Evolutionary conservation across 495 filamentous ascomycete species (phyloP).

Genomic region (Parachaetomium inaequale): DNA sequence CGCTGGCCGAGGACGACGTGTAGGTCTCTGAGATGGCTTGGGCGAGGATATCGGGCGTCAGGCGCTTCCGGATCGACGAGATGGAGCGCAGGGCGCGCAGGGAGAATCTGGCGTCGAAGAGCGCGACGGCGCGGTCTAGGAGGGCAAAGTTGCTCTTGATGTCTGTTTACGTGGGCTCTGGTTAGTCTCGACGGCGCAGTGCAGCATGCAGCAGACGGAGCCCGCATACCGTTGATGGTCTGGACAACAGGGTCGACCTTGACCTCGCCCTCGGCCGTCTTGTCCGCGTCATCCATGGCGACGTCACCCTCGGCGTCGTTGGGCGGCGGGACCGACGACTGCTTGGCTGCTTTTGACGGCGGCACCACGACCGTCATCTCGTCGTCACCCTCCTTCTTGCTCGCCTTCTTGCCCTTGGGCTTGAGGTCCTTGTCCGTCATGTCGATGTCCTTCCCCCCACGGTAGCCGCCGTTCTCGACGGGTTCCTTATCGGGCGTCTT

Average conservation of each 20-base stretch:
- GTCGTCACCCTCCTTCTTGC: slow-evolving; percentile 59
- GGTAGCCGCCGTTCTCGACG: slow-evolving; percentile 69
- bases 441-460: slow-evolving; percentile 67
- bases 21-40: slow-evolving; percentile 81
- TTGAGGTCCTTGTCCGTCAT: slow-evolving; percentile 67
- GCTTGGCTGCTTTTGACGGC: slow-evolving; percentile 65
- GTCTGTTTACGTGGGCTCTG: slow-evolving; percentile 48
- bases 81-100: slow-evolving; percentile 91
- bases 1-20: slow-evolving; percentile 51
- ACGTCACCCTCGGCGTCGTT: slow-evolving; percentile 70
- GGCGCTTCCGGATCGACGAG: slow-evolving; percentile 87
- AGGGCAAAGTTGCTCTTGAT: slow-evolving; percentile 91
- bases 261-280: slow-evolving; percentile 53
- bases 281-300: slow-evolving; percentile 65
- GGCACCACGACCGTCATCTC: slow-evolving; percentile 87
- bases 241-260: slow-evolving; percentile 65
- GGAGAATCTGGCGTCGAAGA: slow-evolving; percentile 94
- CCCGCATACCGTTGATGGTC: slow-evolving; percentile 47
- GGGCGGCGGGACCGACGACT: slow-evolving; percentile 54
- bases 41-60: slow-evolving; percentile 74
- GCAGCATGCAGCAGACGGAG: not conserved
- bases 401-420: slow-evolving; percentile 61
- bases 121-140: slow-evolving; percentile 83
- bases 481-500: slow-evolving; percentile 73
- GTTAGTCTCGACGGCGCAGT: slow-evolving; percentile 19